These are phyloP conservation scores for Coffea canephora DNA, from an alignment of 257 asterid species.

Conservation along the genomic window DNA sequence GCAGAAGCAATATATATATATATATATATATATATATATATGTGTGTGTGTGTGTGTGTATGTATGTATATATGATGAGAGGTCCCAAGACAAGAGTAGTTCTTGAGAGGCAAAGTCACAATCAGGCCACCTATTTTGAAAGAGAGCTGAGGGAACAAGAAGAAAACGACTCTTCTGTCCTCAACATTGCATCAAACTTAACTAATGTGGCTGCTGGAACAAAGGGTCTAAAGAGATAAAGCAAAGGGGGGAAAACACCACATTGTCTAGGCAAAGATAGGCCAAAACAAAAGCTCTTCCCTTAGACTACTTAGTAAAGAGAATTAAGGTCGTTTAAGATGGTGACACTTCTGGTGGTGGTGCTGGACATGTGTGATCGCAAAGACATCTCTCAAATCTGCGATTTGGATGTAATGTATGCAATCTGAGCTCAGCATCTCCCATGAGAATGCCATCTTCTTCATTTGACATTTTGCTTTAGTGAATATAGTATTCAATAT, in stretches of 20 bases:
- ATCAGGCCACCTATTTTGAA: conserved; percentile 48
- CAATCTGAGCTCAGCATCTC: conserved; percentile 6
- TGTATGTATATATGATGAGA: conserved; percentile 11
- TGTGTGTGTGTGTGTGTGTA: too few species aligned
- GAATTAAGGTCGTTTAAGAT: conserved; percentile 41
- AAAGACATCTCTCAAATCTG: conserved; percentile 22
- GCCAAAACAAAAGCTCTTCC: conserved; percentile 4
- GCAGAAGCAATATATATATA: conserved; percentile 17
- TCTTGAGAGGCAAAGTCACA: conserved; percentile 37
- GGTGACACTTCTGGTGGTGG: conserved; percentile 31
- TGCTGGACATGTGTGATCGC: conserved; percentile 7
- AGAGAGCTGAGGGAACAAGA: conserved; percentile 40
- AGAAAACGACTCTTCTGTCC: conserved; percentile 32
- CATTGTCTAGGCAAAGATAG: neutral
- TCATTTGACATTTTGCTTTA: conserved; percentile 1
- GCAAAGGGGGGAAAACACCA: neutral
- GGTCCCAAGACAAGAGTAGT: conserved; percentile 52
- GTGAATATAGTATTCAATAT: neutral
- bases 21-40: too few species aligned
- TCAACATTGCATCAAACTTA: conserved; percentile 3
- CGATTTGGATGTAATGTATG: conserved; percentile 15
- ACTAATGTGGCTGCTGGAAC: conserved; percentile 9
- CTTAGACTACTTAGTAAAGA: conserved; percentile 14
- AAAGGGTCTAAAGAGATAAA: neutral
- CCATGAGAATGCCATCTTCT: conserved; percentile 5